A percentile compares a stretch with the other conserved stretches of the same genome.
These are phyloP conservation scores for Balamuthia mandrillaris DNA, from an alignment of 208 protist species.

Conservation along the genomic window DNA sequence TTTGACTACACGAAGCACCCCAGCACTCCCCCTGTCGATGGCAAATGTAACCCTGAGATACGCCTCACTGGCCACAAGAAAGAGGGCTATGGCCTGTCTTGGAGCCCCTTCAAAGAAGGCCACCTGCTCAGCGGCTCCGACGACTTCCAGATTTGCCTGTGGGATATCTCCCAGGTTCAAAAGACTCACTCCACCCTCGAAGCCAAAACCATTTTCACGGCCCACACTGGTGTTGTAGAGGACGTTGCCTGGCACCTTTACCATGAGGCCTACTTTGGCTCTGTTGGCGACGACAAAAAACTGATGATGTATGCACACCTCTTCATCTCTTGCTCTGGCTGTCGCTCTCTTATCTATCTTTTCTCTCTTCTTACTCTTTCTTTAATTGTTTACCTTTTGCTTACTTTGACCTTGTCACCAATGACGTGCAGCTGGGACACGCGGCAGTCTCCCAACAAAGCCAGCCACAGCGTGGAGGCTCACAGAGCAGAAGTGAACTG, in stretches of 20 bases:
- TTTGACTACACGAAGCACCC: constrained; percentile 82
- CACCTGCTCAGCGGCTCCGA: constrained; percentile 84
- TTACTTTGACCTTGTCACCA: no score
- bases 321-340: no score
- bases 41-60: constrained; percentile 67
- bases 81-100: constrained; percentile 81
- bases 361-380: no score
- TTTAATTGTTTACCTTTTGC: no score
- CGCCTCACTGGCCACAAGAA: constrained; percentile 75
- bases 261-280: constrained; percentile 83
- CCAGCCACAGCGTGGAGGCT: constrained; percentile 56
- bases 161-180: constrained; percentile 76
- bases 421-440: no score
- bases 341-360: no score
- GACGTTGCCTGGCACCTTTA: constrained; percentile 89
- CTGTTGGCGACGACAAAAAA: constrained; percentile 88
- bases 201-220: constrained; percentile 1
- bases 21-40: constrained; percentile 59
- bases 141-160: constrained; percentile 85
- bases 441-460: constrained; percentile 36
- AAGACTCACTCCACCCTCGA: constrained; percentile 40
- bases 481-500: constrained; percentile 79
- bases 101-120: constrained; percentile 74
- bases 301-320: no score
- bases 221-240: constrained; percentile 71